Conservation (phyloP, 306 rosid genomes). For the Casuarina equisetifolia region DNA sequence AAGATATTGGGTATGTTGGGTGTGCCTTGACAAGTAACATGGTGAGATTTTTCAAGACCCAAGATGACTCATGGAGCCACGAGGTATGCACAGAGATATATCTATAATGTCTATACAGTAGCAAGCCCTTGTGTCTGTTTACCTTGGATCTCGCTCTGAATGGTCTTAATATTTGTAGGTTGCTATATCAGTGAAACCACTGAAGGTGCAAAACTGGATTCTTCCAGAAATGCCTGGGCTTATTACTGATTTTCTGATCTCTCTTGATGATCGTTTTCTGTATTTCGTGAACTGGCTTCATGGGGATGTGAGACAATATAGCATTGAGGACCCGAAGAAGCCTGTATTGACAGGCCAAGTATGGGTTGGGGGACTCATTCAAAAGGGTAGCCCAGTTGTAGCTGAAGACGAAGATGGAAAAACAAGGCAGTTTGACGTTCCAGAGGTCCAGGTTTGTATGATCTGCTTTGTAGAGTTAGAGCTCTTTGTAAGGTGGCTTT, state of each 20-base stretch:
- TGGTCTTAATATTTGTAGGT: slow-evolving; percentile 43
- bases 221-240: slow-evolving; percentile 98
- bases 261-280: slow-evolving; percentile 86
- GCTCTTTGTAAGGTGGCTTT: neutral
- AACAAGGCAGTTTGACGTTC: slow-evolving; percentile 73
- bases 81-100: slow-evolving; percentile 52
- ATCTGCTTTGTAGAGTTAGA: neutral
- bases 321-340: slow-evolving; percentile 69
- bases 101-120: neutral
- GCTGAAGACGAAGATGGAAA: slow-evolving; percentile 68
- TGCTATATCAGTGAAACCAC: slow-evolving; percentile 61
- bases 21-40: slow-evolving; percentile 82
- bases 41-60: slow-evolving; percentile 76
- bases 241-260: slow-evolving; percentile 80
- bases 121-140: neutral
- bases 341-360: slow-evolving; percentile 78
- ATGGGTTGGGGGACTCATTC: slow-evolving; percentile 85
- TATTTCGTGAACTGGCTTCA: slow-evolving; percentile 96
- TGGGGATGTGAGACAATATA: slow-evolving; percentile 88
- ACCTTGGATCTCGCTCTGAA: neutral
- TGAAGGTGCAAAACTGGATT: slow-evolving; percentile 92
- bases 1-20: slow-evolving; percentile 89
- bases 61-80: slow-evolving; percentile 84
- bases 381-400: slow-evolving; percentile 69
- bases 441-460: slow-evolving; percentile 71